Conservation (phyloP, 2,329 filamentous ascomycete species). For the Exophiala lecanii-corni region DNA sequence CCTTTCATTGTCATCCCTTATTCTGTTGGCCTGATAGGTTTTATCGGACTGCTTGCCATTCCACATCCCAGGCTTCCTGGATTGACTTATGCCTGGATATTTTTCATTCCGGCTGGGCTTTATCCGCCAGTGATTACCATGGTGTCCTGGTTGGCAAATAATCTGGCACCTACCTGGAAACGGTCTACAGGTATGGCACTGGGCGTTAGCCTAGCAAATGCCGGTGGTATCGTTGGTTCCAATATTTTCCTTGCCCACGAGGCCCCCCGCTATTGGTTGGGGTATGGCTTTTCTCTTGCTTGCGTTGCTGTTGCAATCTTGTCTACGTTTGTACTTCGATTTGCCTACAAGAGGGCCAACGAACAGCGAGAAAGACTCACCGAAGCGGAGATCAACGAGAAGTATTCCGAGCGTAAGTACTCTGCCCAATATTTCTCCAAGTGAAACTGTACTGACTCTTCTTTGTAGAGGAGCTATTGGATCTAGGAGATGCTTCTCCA, state of each 20-base stretch:
- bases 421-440: background rate
- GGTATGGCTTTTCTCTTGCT: slow-evolving; percentile 15
- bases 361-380: slow-evolving; percentile 10
- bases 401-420: slow-evolving; percentile 21
- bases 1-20: slow-evolving; percentile 34
- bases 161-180: slow-evolving; percentile 53
- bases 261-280: slow-evolving; percentile 19
- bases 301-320: slow-evolving; percentile 9
- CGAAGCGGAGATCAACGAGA: slow-evolving; percentile 15
- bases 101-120: slow-evolving; percentile 34
- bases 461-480: slow-evolving; percentile 6
- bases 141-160: slow-evolving; percentile 55
- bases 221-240: slow-evolving; percentile 19
- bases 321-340: slow-evolving; percentile 9
- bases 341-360: slow-evolving; percentile 9
- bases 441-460: background rate
- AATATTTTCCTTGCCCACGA: slow-evolving; percentile 20
- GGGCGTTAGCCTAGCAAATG: slow-evolving; percentile 57
- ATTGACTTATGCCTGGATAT: slow-evolving; percentile 28
- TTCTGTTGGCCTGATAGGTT: slow-evolving; percentile 30
- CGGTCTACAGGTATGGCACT: slow-evolving; percentile 60
- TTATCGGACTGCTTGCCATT: slow-evolving; percentile 30
- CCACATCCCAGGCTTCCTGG: slow-evolving; percentile 20
- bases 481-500: slow-evolving; percentile 5
- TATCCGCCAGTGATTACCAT: slow-evolving; percentile 44